Percentiles rank a stretch among this genome's conserved stretches.
Evolutionary conservation across 352 stramenopile species (phyloP).

Genomic region (Hyaloperonospora brassicae): DNA sequence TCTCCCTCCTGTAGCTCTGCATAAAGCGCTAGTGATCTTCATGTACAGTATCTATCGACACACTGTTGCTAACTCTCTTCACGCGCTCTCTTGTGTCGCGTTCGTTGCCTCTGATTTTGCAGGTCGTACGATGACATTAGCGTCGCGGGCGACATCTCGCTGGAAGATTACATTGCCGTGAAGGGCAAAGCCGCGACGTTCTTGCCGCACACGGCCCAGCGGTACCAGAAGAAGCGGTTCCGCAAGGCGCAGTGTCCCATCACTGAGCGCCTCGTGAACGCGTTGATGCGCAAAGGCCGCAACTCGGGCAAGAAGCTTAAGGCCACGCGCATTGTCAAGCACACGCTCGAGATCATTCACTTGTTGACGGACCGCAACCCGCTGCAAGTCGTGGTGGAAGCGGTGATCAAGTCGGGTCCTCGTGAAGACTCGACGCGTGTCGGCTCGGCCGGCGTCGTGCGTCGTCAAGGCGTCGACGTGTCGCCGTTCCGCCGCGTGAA

Average conservation of each 20-base stretch:
- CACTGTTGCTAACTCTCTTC: too few relatives aligned
- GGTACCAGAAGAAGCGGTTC: slow-evolving; percentile 99
- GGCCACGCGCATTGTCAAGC: slow-evolving; percentile 96
- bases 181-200: slow-evolving; percentile 98
- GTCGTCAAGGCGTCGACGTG: slow-evolving; percentile 99
- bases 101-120: slow-evolving; percentile 4
- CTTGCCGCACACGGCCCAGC: slow-evolving; percentile 98
- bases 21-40: too few relatives aligned
- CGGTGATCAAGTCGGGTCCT: slow-evolving; percentile 92
- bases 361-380: slow-evolving; percentile 99
- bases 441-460: slow-evolving; percentile 97
- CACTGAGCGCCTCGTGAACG: slow-evolving; percentile 95
- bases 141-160: slow-evolving; percentile 94
- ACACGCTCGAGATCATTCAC: slow-evolving; percentile 99
- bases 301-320: slow-evolving; percentile 99
- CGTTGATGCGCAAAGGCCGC: slow-evolving; percentile 97
- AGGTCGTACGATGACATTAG: slow-evolving; percentile 99
- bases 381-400: slow-evolving; percentile 93
- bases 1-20: too few relatives aligned
- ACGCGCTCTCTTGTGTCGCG: too few relatives aligned
- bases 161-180: slow-evolving; percentile 99
- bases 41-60: too few relatives aligned
- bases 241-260: slow-evolving; percentile 99
- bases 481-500: slow-evolving; percentile 98
- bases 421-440: slow-evolving; percentile 99